phyloP scores from a whole-genome alignment of 2,329 filamentous ascomycete species.

The Akanthomyces dipterigenus region DNA sequence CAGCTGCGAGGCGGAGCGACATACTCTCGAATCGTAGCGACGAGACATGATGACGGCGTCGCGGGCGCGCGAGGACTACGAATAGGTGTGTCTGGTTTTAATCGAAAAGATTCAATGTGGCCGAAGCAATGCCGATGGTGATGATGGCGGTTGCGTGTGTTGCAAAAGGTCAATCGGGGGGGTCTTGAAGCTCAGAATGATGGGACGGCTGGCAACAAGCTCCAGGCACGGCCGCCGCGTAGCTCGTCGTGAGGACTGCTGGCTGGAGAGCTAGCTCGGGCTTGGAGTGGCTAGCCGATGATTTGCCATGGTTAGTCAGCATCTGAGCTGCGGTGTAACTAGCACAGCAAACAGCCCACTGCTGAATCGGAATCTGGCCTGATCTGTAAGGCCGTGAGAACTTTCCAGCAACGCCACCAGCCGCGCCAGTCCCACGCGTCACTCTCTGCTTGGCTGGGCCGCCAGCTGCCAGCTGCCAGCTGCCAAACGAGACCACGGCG shows the following conservation, averaged over 20 bases:
- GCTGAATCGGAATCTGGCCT: background rate
- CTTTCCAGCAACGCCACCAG: slow-evolving; percentile 1
- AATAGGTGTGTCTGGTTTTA: background rate
- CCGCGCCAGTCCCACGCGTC: slow-evolving; percentile 8
- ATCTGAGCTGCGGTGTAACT: background rate
- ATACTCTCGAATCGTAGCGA: slow-evolving; percentile 93
- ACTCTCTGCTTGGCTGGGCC: background rate
- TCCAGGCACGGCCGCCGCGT: slow-evolving; percentile 39
- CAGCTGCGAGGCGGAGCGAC: slow-evolving; percentile 27
- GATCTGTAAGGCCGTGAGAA: slow-evolving; percentile 2
- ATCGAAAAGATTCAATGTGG: background rate
- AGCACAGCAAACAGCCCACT: background rate
- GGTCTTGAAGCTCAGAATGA: slow-evolving; percentile 13
- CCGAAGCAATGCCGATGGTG: background rate
- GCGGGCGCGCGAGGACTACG: background rate
- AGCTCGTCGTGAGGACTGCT: slow-evolving; percentile 20
- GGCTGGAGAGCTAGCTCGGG: slow-evolving; percentile 12
- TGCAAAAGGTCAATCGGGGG: slow-evolving; percentile 1
- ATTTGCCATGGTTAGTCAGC: slow-evolving; percentile 12
- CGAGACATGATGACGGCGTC: slow-evolving; percentile 64
- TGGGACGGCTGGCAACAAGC: slow-evolving; percentile 24
- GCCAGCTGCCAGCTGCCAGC: background rate
- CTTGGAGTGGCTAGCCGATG: slow-evolving; percentile 11
- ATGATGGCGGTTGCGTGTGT: background rate
- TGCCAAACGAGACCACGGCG: background rate